phyloP scores from a whole-genome alignment of 768 basidiomycete genomes.

The Coprinopsis strossmayeri region DNA sequence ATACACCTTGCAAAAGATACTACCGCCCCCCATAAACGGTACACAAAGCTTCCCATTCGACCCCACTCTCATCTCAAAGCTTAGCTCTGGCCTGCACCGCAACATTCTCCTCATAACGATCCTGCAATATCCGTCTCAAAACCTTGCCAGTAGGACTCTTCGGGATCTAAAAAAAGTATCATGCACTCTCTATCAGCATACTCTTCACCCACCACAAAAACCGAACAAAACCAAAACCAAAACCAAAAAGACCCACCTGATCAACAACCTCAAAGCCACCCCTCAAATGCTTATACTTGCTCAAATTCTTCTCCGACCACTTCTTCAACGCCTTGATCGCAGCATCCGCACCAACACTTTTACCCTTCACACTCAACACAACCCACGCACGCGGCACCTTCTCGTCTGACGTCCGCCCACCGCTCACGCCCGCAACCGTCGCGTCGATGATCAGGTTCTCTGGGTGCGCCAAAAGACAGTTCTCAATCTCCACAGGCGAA shows the following conservation, averaged over 20 bases:
- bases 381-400: constrained; percentile 76
- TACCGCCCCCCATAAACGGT: no score
- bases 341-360: constrained; percentile 33
- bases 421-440: constrained; percentile 67
- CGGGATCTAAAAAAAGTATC: no score
- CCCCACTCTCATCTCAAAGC: no score
- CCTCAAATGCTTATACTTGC: constrained; percentile 70
- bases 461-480: constrained; percentile 55
- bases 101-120: constrained; percentile 41
- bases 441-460: constrained; percentile 56
- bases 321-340: constrained; percentile 43
- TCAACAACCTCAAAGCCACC: constrained; percentile 65
- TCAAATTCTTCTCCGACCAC: constrained; percentile 60
- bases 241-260: constrained; percentile 49
- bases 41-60: no score
- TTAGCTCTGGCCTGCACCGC: constrained; percentile 24
- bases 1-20: no score
- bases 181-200: no score
- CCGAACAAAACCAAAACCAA: no score
- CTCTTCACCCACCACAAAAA: no score
- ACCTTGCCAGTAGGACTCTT: constrained; percentile 73
- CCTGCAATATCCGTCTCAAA: constrained; percentile 54
- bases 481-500: constrained; percentile 74
- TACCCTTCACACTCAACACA: constrained; percentile 54
- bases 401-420: constrained; percentile 66